Evolutionary conservation across 1,139 yeast species (phyloP).

Genomic region (Sugiyamaella xylanicola): DNA sequence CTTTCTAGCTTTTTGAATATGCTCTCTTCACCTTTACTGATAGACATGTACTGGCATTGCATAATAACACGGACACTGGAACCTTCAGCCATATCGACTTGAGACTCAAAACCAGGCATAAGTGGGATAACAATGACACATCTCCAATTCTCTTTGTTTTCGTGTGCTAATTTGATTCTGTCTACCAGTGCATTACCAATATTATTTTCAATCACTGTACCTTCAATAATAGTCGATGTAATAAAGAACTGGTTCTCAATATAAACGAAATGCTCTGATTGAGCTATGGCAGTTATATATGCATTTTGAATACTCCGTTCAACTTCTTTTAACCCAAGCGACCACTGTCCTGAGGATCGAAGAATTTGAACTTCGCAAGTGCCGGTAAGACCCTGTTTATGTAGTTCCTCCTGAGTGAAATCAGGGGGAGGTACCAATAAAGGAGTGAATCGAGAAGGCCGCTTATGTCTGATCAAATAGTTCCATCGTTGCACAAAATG

Average conservation of each 20-base stretch:
- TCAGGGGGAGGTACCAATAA: slow-evolving; percentile 91
- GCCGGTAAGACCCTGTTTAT: slow-evolving; percentile 66
- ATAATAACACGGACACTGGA: slow-evolving; percentile 91
- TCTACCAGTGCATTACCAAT: slow-evolving; percentile 97
- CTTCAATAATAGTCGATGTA: slow-evolving; percentile 85
- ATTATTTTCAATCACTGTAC: slow-evolving; percentile 79
- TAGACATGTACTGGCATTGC: slow-evolving; percentile 95
- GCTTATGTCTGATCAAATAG: slow-evolving; percentile 82
- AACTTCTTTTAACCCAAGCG: slow-evolving; percentile 78
- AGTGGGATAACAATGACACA: slow-evolving; percentile 90
- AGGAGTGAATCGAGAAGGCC: slow-evolving; percentile 94
- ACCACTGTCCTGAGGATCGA: slow-evolving; percentile 92
- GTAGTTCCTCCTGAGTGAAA: slow-evolving; percentile 69
- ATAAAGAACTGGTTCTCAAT: slow-evolving; percentile 94
- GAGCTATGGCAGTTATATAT: slow-evolving; percentile 83
- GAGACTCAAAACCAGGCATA: slow-evolving; percentile 97
- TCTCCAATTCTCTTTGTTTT: slow-evolving; percentile 77
- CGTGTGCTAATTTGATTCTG: slow-evolving; percentile 84
- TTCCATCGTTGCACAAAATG: slow-evolving; percentile 99
- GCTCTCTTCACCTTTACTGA: slow-evolving; percentile 88
- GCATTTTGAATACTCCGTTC: slow-evolving; percentile 95
- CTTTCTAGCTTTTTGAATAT: slow-evolving; percentile 79
- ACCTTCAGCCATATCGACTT: slow-evolving; percentile 92
- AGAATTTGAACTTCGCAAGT: slow-evolving; percentile 90
- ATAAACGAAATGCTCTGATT: slow-evolving; percentile 89